Percentiles rank a stretch among this genome's conserved stretches.
Evolutionary conservation across 805 yeast species (phyloP).

Genomic region (Wickerhamiella parazyma): DNA sequence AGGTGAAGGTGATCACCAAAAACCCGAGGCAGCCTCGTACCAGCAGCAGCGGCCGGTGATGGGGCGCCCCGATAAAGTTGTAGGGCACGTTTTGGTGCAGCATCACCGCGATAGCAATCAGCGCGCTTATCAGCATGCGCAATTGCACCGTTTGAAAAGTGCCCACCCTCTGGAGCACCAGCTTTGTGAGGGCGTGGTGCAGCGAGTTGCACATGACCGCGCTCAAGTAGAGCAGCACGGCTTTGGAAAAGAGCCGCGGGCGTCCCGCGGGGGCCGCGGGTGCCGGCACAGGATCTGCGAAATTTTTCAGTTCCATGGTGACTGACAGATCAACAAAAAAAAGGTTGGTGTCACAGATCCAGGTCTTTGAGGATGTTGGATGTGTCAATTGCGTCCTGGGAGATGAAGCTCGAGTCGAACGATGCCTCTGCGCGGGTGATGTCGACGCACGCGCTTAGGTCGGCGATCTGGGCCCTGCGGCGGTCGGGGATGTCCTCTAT

Average conservation of each 20-base stretch:
- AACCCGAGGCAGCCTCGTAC: conserved; percentile 63
- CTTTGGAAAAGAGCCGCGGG: neutral
- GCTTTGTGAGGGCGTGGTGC: conserved; percentile 18
- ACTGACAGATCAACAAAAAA: too few species aligned
- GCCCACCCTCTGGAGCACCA: conserved; percentile 12
- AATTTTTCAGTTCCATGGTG: too few species aligned
- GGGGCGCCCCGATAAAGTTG: conserved; percentile 58
- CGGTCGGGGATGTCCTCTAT: neutral
- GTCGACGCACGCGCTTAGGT: conserved; percentile 5
- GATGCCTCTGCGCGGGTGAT: neutral
- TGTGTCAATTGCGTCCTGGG: neutral
- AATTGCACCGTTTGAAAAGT: conserved; percentile 40
- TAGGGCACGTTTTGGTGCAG: conserved; percentile 37
- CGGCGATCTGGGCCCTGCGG: neutral
- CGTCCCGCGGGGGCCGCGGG: too few species aligned
- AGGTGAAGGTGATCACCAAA: conserved; percentile 67
- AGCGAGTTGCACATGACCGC: conserved; percentile 15
- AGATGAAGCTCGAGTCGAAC: neutral
- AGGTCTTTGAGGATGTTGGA: neutral
- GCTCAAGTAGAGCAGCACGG: conserved; percentile 13
- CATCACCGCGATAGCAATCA: conserved; percentile 47
- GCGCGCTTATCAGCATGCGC: conserved; percentile 61
- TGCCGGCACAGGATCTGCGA: too few species aligned
- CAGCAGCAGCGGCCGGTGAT: conserved; percentile 39
- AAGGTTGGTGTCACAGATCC: neutral